Base-by-base conservation (phyloP, 345 rosid species). In the Dimocarpus longan region DNA sequence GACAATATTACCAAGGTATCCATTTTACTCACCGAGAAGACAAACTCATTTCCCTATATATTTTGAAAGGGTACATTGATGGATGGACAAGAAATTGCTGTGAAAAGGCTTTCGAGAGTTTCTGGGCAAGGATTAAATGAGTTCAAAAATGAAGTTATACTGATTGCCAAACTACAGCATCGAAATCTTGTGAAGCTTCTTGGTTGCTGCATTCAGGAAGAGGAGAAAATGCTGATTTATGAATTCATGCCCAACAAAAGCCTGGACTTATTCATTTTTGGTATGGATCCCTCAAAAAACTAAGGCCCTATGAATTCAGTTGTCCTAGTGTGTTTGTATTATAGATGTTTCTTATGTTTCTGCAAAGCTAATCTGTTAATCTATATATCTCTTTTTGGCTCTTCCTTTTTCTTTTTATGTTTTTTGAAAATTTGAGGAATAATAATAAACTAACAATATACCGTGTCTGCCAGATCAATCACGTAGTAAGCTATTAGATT, bases 81-180 rank as follows among this genome's bases (percentile, higher is more conserved):
- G 28, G 40, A 75, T 56, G 82, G 78, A 5, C 81, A 81, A 77
- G 84, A 81, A 54, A 77, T 81, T 28, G 76, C 76, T 6, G 76
- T 78, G 54, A 71, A 71, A 40, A 65, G 70, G 70, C 76, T 60
- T 6, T 77, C 76, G 10, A 50, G 10, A 48, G 60, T 22, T 59
- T 78, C 76, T 24, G 73, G 15, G 18, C 76, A 78, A 64, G 81
- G 37, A 32, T 32, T 32, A 32, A 32, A 32, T 32, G 37, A 32
- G 37, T 32, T 32, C 37, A 32, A 32, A 32, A 32, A 32, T 32
- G 37, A 32, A 32, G 37, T 32, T 32, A 32, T 32, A 32, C 37
- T 32, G 2, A 32, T 32, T 32, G 37, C 37, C 37, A 32, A 32
- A 32, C 37, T 32, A 32, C 37, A 32, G 4, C 37, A 32, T 32